phyloP scores from a whole-genome alignment of 2,329 filamentous ascomycete genomes.

The Ophiocordyceps camponoti-saundersi region DNA sequence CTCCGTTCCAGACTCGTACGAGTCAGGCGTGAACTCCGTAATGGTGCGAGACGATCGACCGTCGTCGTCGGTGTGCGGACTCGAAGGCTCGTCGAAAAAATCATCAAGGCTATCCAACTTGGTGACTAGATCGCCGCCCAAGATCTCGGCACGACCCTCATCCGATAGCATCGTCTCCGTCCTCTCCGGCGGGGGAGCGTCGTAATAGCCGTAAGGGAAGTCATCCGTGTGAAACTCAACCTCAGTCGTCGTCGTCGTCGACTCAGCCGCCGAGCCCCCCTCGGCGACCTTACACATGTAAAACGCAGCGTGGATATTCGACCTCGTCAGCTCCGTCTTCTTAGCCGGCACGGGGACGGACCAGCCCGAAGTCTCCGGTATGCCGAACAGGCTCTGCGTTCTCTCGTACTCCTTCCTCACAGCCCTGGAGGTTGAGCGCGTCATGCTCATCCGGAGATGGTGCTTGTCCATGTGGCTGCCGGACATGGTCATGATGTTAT shows the following conservation, averaged over 20 bases:
- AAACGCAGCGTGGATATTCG: conserved; percentile 91
- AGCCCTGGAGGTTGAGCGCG: conserved; percentile 65
- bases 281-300: conserved; percentile 68
- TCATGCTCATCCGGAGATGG: conserved; percentile 96
- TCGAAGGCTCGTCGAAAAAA: conserved; percentile 58
- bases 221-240: conserved; percentile 90
- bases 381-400: conserved; percentile 88
- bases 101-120: conserved; percentile 67
- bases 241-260: conserved; percentile 58
- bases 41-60: conserved; percentile 44
- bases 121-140: conserved; percentile 59
- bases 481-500: conserved; percentile 90
- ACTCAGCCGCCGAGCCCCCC: conserved; percentile 34
- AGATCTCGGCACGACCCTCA: conserved; percentile 52
- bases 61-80: conserved; percentile 40
- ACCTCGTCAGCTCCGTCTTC: conserved; percentile 70
- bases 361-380: conserved; percentile 91
- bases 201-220: conserved; percentile 67
- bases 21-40: conserved; percentile 47
- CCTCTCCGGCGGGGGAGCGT: conserved; percentile 40
- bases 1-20: conserved; percentile 58
- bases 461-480: conserved; percentile 86
- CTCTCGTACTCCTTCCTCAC: conserved; percentile 90
- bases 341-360: conserved; percentile 84
- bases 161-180: conserved; percentile 91